phyloP scores from a whole-genome alignment of 148 eudicot genomes.

The Rhododendron henanense region DNA sequence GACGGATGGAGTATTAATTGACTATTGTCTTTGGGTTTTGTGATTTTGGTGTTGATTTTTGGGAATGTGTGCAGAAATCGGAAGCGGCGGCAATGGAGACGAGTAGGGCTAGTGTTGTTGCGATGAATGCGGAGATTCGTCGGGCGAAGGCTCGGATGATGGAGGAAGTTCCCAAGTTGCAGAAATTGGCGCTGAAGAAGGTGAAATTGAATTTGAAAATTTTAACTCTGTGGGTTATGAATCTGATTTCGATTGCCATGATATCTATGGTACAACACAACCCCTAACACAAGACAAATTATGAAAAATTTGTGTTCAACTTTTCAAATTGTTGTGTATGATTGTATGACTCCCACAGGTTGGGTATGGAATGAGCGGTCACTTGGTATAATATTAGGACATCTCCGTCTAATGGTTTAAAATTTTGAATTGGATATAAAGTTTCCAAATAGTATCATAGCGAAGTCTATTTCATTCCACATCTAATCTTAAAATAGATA shows the following conservation, averaged over 20 bases:
- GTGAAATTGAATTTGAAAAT: slow-evolving; percentile 24
- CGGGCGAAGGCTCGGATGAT: slow-evolving; percentile 69
- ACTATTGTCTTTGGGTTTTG: neutral
- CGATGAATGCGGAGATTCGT: slow-evolving; percentile 93
- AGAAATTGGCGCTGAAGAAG: slow-evolving; percentile 85
- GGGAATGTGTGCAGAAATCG: slow-evolving; percentile 51
- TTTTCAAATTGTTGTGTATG: neutral
- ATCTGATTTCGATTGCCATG: neutral
- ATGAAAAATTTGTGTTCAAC: neutral
- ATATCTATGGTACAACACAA: neutral
- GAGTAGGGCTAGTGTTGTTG: slow-evolving; percentile 63
- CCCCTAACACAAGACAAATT: neutral
- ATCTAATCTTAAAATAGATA: neutral
- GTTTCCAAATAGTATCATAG: neutral
- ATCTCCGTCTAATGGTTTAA: neutral
- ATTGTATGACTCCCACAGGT: no score
- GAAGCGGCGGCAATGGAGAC: slow-evolving; percentile 62
- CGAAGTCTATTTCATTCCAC: neutral
- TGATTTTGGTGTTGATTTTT: neutral
- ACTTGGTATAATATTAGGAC: no score
- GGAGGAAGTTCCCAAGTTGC: slow-evolving; percentile 82
- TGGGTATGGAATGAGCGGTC: neutral
- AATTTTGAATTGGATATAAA: neutral
- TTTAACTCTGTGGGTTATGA: neutral
- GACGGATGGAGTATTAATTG: neutral